These are phyloP conservation scores for Exophiala oligosperma DNA, from an alignment of 2,329 filamentous ascomycete species.

Conservation along the genomic window DNA sequence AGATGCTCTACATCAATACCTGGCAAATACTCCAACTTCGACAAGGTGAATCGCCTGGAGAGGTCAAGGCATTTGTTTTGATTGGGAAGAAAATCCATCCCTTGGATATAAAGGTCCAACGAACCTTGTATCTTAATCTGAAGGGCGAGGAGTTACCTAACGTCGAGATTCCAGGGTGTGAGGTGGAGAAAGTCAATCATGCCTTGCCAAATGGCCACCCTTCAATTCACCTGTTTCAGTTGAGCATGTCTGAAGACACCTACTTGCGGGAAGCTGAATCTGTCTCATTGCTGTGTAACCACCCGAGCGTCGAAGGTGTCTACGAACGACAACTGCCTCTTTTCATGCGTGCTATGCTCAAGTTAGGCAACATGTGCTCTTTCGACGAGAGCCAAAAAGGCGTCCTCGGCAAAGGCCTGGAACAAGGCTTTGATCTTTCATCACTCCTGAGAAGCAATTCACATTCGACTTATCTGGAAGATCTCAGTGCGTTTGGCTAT, in stretches of 20 bases:
- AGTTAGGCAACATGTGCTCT: slow-evolving; percentile 86
- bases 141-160: slow-evolving; percentile 85
- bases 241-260: slow-evolving; percentile 83
- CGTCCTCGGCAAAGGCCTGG: slow-evolving; percentile 86
- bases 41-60: slow-evolving; percentile 77
- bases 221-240: slow-evolving; percentile 89
- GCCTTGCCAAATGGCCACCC: slow-evolving; percentile 93
- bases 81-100: slow-evolving; percentile 91
- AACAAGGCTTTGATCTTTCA: slow-evolving; percentile 87
- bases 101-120: slow-evolving; percentile 83
- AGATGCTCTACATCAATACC: slow-evolving; percentile 83
- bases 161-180: slow-evolving; percentile 80
- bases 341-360: slow-evolving; percentile 80
- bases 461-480: slow-evolving; percentile 74
- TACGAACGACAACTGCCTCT: slow-evolving; percentile 93
- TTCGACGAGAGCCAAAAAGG: slow-evolving; percentile 90
- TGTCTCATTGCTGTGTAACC: slow-evolving; percentile 80
- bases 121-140: slow-evolving; percentile 88
- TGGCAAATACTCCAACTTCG: slow-evolving; percentile 93
- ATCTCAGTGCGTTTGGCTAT: slow-evolving; percentile 71
- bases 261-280: slow-evolving; percentile 85
- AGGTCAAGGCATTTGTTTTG: slow-evolving; percentile 84
- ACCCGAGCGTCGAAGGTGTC: slow-evolving; percentile 92
- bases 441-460: slow-evolving; percentile 67
- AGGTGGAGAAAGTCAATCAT: slow-evolving; percentile 89